Evolutionary conservation across 1,284 basidiomycete genomes (phyloP).

Genomic region (Tremellales sp.): DNA sequence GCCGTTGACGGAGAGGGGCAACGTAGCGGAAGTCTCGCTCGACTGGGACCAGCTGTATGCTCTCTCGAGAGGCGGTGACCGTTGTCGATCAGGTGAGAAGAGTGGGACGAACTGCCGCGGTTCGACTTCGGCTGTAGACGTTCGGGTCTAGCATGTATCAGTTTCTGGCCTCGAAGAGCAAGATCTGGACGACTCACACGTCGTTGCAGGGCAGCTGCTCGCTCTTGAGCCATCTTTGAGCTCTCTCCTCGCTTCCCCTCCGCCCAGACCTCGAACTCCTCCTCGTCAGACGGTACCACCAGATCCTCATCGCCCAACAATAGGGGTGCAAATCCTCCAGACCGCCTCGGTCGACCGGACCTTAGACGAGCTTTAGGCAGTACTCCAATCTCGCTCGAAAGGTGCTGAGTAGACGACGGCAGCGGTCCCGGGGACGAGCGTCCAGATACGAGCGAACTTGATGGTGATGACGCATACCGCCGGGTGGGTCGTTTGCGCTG

Average conservation of each 20-base stretch:
- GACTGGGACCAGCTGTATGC: constrained; percentile 1
- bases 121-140: no score
- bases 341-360: background rate
- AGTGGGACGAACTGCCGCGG: background rate
- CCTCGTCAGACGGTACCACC: constrained; percentile 39
- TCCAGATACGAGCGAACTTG: background rate
- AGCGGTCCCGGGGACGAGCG: background rate
- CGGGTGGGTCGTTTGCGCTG: background rate
- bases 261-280: constrained; percentile 40
- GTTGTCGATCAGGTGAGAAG: background rate
- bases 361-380: background rate
- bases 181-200: no score
- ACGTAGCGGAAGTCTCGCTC: constrained; percentile 12
- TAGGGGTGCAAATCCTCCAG: background rate
- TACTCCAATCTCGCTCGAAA: background rate
- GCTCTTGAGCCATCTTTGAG: background rate
- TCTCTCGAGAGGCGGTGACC: background rate
- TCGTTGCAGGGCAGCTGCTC: background rate
- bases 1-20: constrained; percentile 7
- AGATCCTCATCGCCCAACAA: constrained; percentile 20
- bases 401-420: background rate
- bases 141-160: no score
- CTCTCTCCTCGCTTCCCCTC: background rate
- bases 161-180: no score
- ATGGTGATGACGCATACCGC: no score